Evolutionary conservation across 1,284 basidiomycete species (phyloP), one percentile per base, ranked within the genome.

Genomic region (Apiotrichum domesticum): DNA sequence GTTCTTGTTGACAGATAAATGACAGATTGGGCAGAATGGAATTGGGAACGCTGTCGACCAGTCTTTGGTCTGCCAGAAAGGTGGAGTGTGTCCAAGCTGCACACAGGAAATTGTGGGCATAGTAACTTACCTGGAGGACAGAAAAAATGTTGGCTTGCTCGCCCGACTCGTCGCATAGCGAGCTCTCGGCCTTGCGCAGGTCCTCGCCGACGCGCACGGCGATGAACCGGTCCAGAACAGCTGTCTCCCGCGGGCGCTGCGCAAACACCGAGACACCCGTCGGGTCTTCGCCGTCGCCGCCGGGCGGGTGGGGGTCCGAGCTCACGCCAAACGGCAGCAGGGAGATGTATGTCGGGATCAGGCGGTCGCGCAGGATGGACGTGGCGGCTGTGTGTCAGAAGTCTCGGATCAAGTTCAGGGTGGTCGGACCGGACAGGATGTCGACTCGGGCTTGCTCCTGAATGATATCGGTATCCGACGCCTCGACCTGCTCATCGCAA

Each of bases 191-290:
- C 39, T 46, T 47, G 9, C 73, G 58, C 29, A 72, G 53, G 35
- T 71, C 68, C 42, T 68, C 64, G 3, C 73, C 73, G 0, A 73
- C 58, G 9, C 64, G 57, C 7, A 71, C 54, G 7, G 72, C 74
- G 35, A 75, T 69, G 57, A 70, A 75, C 33, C 69, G 53, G 65
- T 75, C 74, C 34, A 73, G 66, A 1, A 73, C 63, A 3, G 69
- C 64, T 44, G 71, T 65, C 53, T 75, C 74, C 34, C 72, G 58
- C 14, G 61, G 54, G 29, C 70, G 48, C 35, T 59, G 53, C 35
- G 59, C 46, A 60, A 76, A 74, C 34, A 71, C 69, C 13, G 64
- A 59, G 8, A 33, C 46, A 4, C 46, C 14, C 0, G 51, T 48
- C 45, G 40, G 21, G 21, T 52, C 44, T 3, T 43, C 51, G 10